phyloP scores from a whole-genome alignment of 345 rosid species.

The Sisymbrium irio region DNA sequence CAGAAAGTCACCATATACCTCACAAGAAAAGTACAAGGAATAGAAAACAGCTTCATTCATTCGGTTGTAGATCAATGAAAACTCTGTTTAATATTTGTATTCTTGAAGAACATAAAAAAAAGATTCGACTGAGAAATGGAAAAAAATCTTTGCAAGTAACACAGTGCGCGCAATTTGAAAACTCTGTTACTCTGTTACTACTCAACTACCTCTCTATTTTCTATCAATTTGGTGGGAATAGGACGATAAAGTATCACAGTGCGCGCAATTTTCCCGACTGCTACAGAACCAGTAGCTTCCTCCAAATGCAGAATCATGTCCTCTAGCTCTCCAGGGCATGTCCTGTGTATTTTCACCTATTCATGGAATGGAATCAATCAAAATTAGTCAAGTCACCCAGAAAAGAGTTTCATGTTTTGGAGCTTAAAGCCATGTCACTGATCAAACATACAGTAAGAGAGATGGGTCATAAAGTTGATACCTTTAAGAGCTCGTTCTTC shows the following conservation, averaged over 20 bases:
- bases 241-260: neutral
- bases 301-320: slow-evolving; percentile 61
- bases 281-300: slow-evolving; percentile 63
- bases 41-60: neutral
- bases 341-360: slow-evolving; percentile 2
- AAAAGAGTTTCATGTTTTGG: too few relatives aligned
- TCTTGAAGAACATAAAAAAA: neutral
- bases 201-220: slow-evolving; percentile 23
- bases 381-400: neutral
- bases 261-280: slow-evolving; percentile 36
- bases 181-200: too few relatives aligned
- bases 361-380: neutral
- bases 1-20: slow-evolving; percentile 2
- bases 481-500: neutral
- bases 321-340: slow-evolving; percentile 53
- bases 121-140: neutral
- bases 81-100: neutral
- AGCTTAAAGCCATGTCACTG: too few relatives aligned
- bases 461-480: neutral
- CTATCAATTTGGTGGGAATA: slow-evolving; percentile 37
- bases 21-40: neutral
- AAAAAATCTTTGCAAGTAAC: neutral
- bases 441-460: neutral
- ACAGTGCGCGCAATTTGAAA: too few relatives aligned
- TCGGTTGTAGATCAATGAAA: slow-evolving; percentile 17